Evolutionary conservation across 2,329 filamentous ascomycete genomes (phyloP).

Genomic region (Periconia macrospinosa): DNA sequence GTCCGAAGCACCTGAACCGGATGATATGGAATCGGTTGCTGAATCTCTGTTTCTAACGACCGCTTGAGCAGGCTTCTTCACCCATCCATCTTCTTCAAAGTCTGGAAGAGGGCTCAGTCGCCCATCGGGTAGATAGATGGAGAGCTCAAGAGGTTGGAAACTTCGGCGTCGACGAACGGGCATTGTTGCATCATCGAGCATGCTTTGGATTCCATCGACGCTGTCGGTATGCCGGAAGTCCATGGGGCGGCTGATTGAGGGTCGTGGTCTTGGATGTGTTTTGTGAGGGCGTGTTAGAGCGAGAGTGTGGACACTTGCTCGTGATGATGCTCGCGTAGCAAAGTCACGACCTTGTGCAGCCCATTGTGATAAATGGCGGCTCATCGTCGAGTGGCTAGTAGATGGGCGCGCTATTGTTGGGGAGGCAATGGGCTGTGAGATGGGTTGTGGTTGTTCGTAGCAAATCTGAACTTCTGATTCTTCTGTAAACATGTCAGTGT

Average conservation of each 20-base stretch:
- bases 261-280: slow-evolving; percentile 33
- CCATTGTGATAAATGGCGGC: slow-evolving; percentile 40
- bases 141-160: slow-evolving; percentile 44
- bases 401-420: slow-evolving; percentile 32
- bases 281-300: slow-evolving; percentile 34
- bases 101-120: slow-evolving; percentile 44
- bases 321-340: slow-evolving; percentile 38
- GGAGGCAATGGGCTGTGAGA: slow-evolving; percentile 32
- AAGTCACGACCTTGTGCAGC: slow-evolving; percentile 37
- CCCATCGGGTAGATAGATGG: slow-evolving; percentile 40
- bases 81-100: slow-evolving; percentile 37
- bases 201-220: slow-evolving; percentile 32
- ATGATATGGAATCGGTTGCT: slow-evolving; percentile 29
- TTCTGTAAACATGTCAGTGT: slow-evolving; percentile 22
- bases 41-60: slow-evolving; percentile 35
- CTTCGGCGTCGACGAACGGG: slow-evolving; percentile 35
- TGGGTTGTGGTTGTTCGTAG: slow-evolving; percentile 36
- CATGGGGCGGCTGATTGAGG: slow-evolving; percentile 39
- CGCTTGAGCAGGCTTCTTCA: slow-evolving; percentile 37
- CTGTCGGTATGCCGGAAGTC: slow-evolving; percentile 40
- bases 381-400: slow-evolving; percentile 39
- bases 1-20: slow-evolving; percentile 24
- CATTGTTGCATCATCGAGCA: slow-evolving; percentile 34
- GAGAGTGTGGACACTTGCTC: slow-evolving; percentile 35
- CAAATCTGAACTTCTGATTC: slow-evolving; percentile 31